Evolutionary conservation across 768 basidiomycete genomes (phyloP), one percentile per base, ranked within the genome.

Genomic region (Lepiota brunneoincarnata): DNA sequence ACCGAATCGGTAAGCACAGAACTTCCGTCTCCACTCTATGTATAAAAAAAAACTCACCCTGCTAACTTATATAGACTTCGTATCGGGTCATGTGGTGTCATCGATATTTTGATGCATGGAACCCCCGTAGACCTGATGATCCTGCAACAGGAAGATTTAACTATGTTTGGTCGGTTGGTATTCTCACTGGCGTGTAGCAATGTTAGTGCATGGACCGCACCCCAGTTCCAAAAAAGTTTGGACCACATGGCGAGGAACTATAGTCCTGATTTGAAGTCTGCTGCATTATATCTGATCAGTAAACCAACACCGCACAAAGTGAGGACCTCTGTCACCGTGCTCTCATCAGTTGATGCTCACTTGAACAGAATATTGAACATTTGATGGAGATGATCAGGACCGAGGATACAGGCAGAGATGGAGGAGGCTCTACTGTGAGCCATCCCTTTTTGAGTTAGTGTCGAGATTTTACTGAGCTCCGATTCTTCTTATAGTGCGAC

Each of bases 1-100:
- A 15, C 86, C 91, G 73, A 96, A 98, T 70, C 81, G 93, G 89
- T 89, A 55, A n/a, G n/a, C n/a, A n/a, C n/a, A n/a, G n/a, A n/a
- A n/a, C 37, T 44, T 38, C 23, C 52, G 12, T 9, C 38, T 12
- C 36, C 38, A 24, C 20, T 26, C 21, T 14, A n/a, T 21, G 17
- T n/a, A 49, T 18, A 14, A 14, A 35, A 3, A 44, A 26, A 4
- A 31, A 49, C 20, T 37, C 28, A 44, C 50, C 53, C 38, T 26
- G 18, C 35, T 51, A n/a, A n/a, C n/a, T 39, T 41, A 46, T 15
- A 45, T 18, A 92, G 94, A 45, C 68, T 98, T 24, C 85, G 93
- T n/a, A 79, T 98, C 37, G 80, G 87, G 58, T 89, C 92, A 0
- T 93, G 92, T 56, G 91, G 92, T 0, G 76, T 97, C 34, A 77